Percentiles rank a stretch among this genome's conserved stretches.
Conservation (phyloP, 805 yeast genomes). For the Schizosaccharomyces octosporus region DNA sequence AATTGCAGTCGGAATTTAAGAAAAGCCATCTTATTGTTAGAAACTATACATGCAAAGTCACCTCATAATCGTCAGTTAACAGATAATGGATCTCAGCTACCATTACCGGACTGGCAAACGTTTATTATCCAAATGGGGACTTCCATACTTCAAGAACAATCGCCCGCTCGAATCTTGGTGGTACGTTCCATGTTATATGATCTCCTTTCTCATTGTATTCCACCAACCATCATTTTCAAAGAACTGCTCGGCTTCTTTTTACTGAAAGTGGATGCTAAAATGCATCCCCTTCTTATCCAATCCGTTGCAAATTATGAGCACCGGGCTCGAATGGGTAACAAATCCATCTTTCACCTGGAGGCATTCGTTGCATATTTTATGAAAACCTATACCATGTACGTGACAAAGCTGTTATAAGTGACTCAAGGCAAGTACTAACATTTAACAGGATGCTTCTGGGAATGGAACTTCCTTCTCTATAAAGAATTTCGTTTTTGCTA, state of each 20-base stretch:
- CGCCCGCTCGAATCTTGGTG: slow-evolving; percentile 18
- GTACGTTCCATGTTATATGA: slow-evolving; percentile 55
- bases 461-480: too few species aligned
- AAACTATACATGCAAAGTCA: slow-evolving; percentile 31
- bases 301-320: slow-evolving; percentile 46
- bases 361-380: slow-evolving; percentile 77
- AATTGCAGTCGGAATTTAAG: slow-evolving; percentile 50
- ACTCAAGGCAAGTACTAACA: too few species aligned
- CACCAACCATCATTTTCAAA: slow-evolving; percentile 58
- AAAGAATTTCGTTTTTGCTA: too few species aligned
- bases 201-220: slow-evolving; percentile 76
- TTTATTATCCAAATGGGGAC: slow-evolving; percentile 42
- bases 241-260: slow-evolving; percentile 2
- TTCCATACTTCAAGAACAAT: slow-evolving; percentile 33
- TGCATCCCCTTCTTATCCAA: slow-evolving; percentile 26
- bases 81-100: slow-evolving; percentile 22
- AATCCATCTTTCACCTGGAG: slow-evolving; percentile 81
- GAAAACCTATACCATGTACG: slow-evolving; percentile 34
- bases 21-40: slow-evolving; percentile 51
- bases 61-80: slow-evolving; percentile 2
- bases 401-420: neutral
- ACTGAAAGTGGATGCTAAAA: slow-evolving; percentile 8
- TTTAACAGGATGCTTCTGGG: too few species aligned
- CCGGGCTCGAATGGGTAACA: slow-evolving; percentile 59
- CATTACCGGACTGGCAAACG: slow-evolving; percentile 74